Evolutionary conservation across 345 rosid genomes (phyloP), one percentile per base, ranked within the genome.

Genomic region (Murraya koenigii): DNA sequence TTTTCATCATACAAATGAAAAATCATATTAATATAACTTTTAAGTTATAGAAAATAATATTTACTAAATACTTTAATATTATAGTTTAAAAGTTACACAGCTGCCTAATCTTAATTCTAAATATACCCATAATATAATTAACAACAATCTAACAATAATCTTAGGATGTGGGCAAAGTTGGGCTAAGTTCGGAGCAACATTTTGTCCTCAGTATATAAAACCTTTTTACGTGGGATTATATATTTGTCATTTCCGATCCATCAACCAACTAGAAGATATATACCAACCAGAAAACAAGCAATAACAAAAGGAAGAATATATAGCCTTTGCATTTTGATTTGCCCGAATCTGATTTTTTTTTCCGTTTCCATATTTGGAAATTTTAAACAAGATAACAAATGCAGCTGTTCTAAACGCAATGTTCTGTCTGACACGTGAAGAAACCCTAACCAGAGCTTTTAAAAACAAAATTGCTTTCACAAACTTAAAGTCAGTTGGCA

Each of bases 371-470:
- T 23, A 83, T 17, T 56, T 74, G 75, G 79, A 80, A 66, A 67
- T 58, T 44, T 73, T 26, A 28, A 30, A 32, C 49, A 13, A 44
- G 49, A 13, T 17, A 13, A 13, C 49, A 44, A 44, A 2, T 44
- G 3, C 49, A 11, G 49, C 49, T 1, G 13, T 36, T 65, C 79
- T 56, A 56, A 65, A 64, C 44, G 75, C 78, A 69, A 65, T 23
- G 62, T 23, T 65, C 14, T 77, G 74, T 83, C 83, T 78, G 85
- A 47, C 80, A 82, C 52, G 67, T 77, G 81, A 69, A 80, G 59
- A 65, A 60, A 22, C 44, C 23, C 26, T 67, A 74, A 8, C 39
- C 28, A 58, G 60, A 63, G 72, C 63, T 76, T 58, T 28, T 63
- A 17, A 69, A 26, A 23, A n/a, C 22, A 28, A 19, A 8, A 28